Evolutionary conservation across 163 green algal species (phyloP), one percentile per base, ranked within the genome.

Genomic region (Coccomyxa subellipsoidea): DNA sequence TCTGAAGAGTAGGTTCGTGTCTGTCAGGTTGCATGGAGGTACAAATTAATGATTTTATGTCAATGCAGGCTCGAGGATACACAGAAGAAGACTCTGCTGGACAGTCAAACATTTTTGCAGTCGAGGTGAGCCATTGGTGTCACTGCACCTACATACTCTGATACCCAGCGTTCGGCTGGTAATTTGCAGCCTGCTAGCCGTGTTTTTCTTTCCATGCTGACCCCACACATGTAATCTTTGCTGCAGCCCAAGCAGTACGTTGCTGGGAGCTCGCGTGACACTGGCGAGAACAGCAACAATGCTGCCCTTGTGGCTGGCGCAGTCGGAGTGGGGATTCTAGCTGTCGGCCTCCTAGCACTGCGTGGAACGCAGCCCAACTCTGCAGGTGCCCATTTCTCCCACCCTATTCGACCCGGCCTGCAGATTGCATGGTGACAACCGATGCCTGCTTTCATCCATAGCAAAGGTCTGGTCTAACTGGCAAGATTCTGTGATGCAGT

Each of bases 71-170:
- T 12, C 76, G 90, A 31, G 90, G 90, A 12, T 93, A 90, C 69
- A 90, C 85, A 9, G 87, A 92, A 38, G 87, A 88, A 54, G 90
- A 93, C 77, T 91, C 87, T 71, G 90, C 90, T 38, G 90, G 90
- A 4, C 90, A 93, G 82, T 90, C 89, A 39, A 93, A 93, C 81
- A 90, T 93, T 0, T 93, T 93, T 80, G 89, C 89, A 73, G 89
- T 93, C 0, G 89, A 93, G 88, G 84, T 88, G 15, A 47, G 40
- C 4, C 40, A 38, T 9, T 38, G 27, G 15, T 66, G 40, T 36
- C 40, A 38, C 38, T 38, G 27, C 27, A 69, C 31, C 7, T 70
- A 4, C 66, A 23, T 66, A 34, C 66, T 23, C 66, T 15, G 8
- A 18, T 73, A 18, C 8, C 66, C 66, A 37, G 38, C 47, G 15